phyloP scores from a whole-genome alignment of 345 rosid genomes.

The Populus davidiana region DNA sequence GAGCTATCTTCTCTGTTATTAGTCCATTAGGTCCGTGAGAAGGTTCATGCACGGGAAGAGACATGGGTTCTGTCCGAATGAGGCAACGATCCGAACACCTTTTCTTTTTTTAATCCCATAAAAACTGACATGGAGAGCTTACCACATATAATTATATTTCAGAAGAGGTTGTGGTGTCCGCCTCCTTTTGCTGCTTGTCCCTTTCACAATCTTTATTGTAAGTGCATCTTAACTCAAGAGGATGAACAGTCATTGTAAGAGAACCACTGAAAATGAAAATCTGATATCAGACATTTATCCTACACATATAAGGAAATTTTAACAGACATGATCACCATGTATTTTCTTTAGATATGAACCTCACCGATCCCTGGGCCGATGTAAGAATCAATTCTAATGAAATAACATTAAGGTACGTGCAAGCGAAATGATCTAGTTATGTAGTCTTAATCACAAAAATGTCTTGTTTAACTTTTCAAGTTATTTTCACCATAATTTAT shows the following conservation, averaged over 20 bases:
- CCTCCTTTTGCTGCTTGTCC: constrained; percentile 43
- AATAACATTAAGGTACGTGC: background rate
- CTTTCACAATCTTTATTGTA: constrained; percentile 29
- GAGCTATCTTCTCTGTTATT: background rate
- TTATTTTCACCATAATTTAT: background rate
- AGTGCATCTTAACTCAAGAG: constrained; percentile 22
- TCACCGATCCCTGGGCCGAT: background rate
- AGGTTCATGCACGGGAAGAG: constrained; percentile 37
- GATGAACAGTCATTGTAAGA: constrained; percentile 37
- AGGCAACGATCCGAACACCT: constrained; percentile 6
- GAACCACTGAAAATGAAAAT: constrained; percentile 26
- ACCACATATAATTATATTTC: constrained; percentile 14
- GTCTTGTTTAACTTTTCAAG: background rate
- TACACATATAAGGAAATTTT: background rate
- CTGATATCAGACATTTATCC: constrained; percentile 11
- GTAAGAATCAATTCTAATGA: background rate
- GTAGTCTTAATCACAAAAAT: background rate
- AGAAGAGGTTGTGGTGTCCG: constrained; percentile 34
- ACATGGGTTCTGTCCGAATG: constrained; percentile 1
- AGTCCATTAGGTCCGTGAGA: constrained; percentile 1
- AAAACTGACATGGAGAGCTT: constrained; percentile 37
- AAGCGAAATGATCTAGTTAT: background rate
- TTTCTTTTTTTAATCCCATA: constrained; percentile 7
- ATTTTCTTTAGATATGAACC: background rate
- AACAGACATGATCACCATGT: background rate